Evolutionary conservation across 352 stramenopile genomes (phyloP), one percentile per base, ranked within the genome.

Genomic region (Peronospora tabacina): DNA sequence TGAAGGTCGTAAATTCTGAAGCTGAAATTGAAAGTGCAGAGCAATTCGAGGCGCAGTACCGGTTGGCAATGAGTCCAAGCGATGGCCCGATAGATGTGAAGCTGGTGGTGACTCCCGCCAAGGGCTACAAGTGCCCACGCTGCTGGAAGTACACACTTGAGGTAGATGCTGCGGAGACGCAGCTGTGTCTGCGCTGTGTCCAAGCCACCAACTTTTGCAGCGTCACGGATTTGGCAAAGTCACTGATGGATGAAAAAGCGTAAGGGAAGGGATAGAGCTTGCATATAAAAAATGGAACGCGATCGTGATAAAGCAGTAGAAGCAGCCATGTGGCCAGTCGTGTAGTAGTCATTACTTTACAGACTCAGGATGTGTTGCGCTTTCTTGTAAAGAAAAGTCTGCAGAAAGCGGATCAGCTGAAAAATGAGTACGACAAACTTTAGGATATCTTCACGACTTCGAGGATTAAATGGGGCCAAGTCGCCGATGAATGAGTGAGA

Each of bases 101-200:
- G 53, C 43, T 90, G 9, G 58, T 82, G 4, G 62, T 96, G 41
- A 69, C 64, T 35, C 66, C 49, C 5, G 81, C 85, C 9, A 62
- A 63, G 37, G 84, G 79, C 24, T 70, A 88, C 54, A 96, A 96
- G 62, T 96, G 87, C 48, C 75, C 82, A 24, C 82, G 85, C 11
- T 95, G 85, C 73, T 95, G 82, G 82, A 92, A 94, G 58, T 91
- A 89, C 50, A 59, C 70, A 22, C 37, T 50, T 0, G 75, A 85
- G 32, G 75, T 87, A 7, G 73, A 87, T 43, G 66, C 48, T 1
- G 51, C 41, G 0, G 75, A 84, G 63, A 72, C 69, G 19, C 62
- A 64, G 44, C 57, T 87, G 15, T 87, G 75, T 49, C 8, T 70
- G 24, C 75, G 75, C 28, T 87, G 75, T 49, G 68, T 69, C 7